Evolutionary conservation across 2,329 filamentous ascomycete species (phyloP).

Genomic region (Sporothrix sp.): DNA sequence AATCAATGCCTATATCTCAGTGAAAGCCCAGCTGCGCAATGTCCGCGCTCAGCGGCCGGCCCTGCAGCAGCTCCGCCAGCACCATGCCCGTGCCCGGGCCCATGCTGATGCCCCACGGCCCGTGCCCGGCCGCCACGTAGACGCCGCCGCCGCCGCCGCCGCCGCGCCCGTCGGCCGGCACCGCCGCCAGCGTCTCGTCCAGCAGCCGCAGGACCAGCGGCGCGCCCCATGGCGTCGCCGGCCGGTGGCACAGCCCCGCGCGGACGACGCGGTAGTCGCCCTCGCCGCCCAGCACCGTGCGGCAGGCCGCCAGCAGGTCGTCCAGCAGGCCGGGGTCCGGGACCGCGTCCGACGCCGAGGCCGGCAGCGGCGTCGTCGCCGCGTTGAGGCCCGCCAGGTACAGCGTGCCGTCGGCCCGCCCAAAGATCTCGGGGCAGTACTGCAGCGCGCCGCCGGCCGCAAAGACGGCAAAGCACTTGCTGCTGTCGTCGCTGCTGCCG

Average conservation of each 20-base stretch:
- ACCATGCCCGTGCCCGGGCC: slow-evolving; percentile 60
- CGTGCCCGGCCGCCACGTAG: slow-evolving; percentile 62
- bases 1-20: too few relatives aligned
- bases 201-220: slow-evolving; percentile 53
- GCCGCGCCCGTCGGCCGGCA: slow-evolving; percentile 28
- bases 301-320: slow-evolving; percentile 39
- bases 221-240: slow-evolving; percentile 52
- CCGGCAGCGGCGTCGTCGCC: slow-evolving; percentile 48
- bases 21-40: slow-evolving; percentile 37
- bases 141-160: slow-evolving; percentile 48
- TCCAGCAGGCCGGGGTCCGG: slow-evolving; percentile 39
- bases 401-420: slow-evolving; percentile 55
- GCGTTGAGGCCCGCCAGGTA: slow-evolving; percentile 67
- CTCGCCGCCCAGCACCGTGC: slow-evolving; percentile 34
- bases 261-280: slow-evolving; percentile 52
- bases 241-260: slow-evolving; percentile 61
- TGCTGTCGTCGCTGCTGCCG: slow-evolving; percentile 34
- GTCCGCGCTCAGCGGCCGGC: slow-evolving; percentile 47
- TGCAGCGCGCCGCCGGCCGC: slow-evolving; percentile 41
- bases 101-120: slow-evolving; percentile 62
- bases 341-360: slow-evolving; percentile 38
- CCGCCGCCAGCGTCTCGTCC: slow-evolving; percentile 40
- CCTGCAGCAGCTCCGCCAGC: slow-evolving; percentile 59
- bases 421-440: slow-evolving; percentile 64
- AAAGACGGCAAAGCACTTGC: slow-evolving; percentile 57